Conservation (phyloP, 2,329 filamentous ascomycete genomes). For the Paecilomyces dactylethromorphus region DNA sequence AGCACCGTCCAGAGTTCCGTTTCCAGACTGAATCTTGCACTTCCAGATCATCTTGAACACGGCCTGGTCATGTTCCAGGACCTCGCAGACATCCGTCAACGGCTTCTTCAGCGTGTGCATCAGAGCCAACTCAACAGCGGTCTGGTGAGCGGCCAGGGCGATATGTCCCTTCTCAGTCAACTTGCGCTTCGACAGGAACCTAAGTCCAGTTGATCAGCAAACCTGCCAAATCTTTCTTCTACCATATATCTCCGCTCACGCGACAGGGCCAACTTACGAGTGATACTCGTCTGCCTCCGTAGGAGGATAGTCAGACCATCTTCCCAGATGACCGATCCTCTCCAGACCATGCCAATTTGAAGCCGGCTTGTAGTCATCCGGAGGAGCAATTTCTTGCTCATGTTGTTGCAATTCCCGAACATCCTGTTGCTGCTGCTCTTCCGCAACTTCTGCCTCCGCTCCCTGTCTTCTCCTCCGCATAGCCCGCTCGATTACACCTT, state of each 20-base stretch:
- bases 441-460: constrained; percentile 9
- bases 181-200: constrained; percentile 31
- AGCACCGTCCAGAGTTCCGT: constrained; percentile 15
- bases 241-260: neutral
- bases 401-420: neutral
- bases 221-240: neutral
- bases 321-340: constrained; percentile 45
- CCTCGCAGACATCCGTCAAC: constrained; percentile 25
- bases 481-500: constrained; percentile 25
- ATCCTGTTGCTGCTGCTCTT: constrained; percentile 1
- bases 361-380: constrained; percentile 39
- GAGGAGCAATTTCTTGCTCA: constrained; percentile 3
- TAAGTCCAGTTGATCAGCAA: constrained; percentile 4
- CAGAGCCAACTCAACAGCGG: constrained; percentile 51
- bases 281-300: constrained; percentile 32
- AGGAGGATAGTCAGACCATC: constrained; percentile 31
- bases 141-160: constrained; percentile 45
- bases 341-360: constrained; percentile 48
- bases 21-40: constrained; percentile 22
- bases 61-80: constrained; percentile 20
- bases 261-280: constrained; percentile 27
- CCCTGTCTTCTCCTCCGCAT: constrained; percentile 12
- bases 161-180: constrained; percentile 28
- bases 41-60: constrained; percentile 25
- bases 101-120: constrained; percentile 39